phyloP scores from a whole-genome alignment of 176 grass and related monocot species.

The Aegilops longissima region DNA sequence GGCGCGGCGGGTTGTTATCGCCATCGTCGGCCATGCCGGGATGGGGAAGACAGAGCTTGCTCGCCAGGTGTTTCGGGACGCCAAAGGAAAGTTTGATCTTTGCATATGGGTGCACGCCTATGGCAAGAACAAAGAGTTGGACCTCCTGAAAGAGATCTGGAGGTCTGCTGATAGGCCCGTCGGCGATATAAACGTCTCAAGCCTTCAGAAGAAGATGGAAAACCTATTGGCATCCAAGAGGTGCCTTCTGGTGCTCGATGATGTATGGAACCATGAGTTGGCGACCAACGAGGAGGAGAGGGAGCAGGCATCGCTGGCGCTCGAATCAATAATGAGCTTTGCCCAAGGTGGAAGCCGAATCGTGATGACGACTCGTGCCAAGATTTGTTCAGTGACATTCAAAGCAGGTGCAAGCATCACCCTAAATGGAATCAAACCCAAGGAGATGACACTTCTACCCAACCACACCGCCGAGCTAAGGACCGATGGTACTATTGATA shows the following conservation, averaged over 20 bases:
- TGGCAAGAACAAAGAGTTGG: background rate
- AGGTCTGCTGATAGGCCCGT: background rate
- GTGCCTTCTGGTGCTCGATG: background rate
- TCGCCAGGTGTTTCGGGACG: background rate
- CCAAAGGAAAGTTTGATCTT: background rate
- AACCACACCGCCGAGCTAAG: background rate
- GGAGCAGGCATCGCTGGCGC: background rate
- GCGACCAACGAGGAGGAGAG: background rate
- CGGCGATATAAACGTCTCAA: background rate
- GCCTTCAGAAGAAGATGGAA: too few species aligned
- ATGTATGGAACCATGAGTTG: background rate
- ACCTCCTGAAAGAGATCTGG: background rate
- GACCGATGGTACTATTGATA: too few species aligned
- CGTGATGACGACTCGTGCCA: background rate
- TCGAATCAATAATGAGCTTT: too few species aligned
- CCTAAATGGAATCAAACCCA: background rate
- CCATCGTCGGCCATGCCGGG: background rate
- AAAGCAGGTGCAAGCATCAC: background rate
- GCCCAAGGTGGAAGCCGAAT: background rate
- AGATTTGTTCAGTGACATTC: background rate
- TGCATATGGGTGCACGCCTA: background rate
- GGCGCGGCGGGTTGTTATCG: too few species aligned
- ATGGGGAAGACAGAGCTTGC: constrained; percentile 7
- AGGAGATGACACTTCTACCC: background rate
- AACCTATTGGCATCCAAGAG: too few species aligned